Evolutionary conservation across 2,329 filamentous ascomycete species (phyloP), one percentile per base, ranked within the genome.

Genomic region (Remersonia thermophila): DNA sequence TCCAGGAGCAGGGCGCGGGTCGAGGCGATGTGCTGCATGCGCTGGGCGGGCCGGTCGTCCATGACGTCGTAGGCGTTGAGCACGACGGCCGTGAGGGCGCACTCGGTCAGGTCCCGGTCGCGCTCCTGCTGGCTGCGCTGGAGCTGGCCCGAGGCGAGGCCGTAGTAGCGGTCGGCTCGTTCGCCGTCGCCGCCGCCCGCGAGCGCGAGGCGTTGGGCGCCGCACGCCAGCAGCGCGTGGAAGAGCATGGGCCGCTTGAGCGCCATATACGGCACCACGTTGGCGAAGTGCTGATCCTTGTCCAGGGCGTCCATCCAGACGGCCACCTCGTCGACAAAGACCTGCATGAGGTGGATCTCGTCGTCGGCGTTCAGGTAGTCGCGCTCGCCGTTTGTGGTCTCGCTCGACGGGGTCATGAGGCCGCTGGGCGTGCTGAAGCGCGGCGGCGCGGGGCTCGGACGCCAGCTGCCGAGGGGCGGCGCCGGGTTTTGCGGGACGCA

Each of bases 251-350:
- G 80, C 40, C 91, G 83, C 37, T 77, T 72, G 16, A 94, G 64
- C 1, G 86, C 78, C 49, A 89, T 73, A 49, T 85, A 86, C 0
- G 89, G 86, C n/a, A 95, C 66, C 13, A 84, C 64, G 32, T 81
- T 73, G 16, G 83, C 84, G 55, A 95, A 95, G 63, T 93, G 83
- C 60, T 89, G 89, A 46, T 79, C 70, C 25, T 76, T 70, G 60
- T 93, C 84, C 65, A 95, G 77, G 29, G 78, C 83, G 58, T 95
- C 89, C 83, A 96, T 93, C 85, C 89, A 95, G 3, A 85, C 59
- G 1, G 81, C 86, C 2, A 96, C 83, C 46, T 94, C 82, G 51
- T 93, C 82, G 6, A 93, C 80, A 54, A 93, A 96, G 0, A 86
- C 78, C 55, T 93, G 84, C 80, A 95, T 84, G 53, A 86, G 86